Base-by-base conservation (phyloP, 140 eudicot genomes). In the Flaveria floridana region DNA sequence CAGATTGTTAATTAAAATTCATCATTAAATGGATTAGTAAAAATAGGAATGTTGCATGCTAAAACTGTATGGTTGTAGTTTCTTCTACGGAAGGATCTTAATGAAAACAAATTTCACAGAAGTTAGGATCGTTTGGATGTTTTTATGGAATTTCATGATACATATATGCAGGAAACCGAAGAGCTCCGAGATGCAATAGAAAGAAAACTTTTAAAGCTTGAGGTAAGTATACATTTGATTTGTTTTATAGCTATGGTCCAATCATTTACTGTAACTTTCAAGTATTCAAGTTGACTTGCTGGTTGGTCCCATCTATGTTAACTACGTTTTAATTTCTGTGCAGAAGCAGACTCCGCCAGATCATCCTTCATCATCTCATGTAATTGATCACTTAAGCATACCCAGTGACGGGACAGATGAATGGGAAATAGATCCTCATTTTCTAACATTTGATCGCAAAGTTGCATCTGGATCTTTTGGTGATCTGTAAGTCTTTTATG, bases 391-490 rank as follows among this genome's bases (percentile, higher is more conserved):
- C 73, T 80, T 93, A 76, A 84, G 65, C 59, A 93, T 90, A 79
- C 98, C 96, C 15, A 83, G 63, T 66, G 98, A 93, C 64, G 98
- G 95, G 19, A 90, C 87, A 75, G 97, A 90, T 85, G 98, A 86
- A 62, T 93, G 98, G 98, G 98, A 93, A 82, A 88, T 93, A 55
- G 97, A 93, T 84, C 88, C 89, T 70, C 81, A 86, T 59, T 87
- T 66, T 62, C 79, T 93, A 55, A 86, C 76, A 72, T 85, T 90
- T 79, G 98, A 86, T 71, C 76, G 74, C 78, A 93, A 93, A 84
- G 85, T 93, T 80, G 98, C 98, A 16, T 90, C 97, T 18, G 98
- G 98, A 65, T 93, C 98, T 47, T 93, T 88, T 77, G 98, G 98
- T 75, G 98, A 93, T 81, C 69, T 93, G 98, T 93, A 85, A 85